Percentiles rank a stretch among this genome's conserved stretches.
These are phyloP conservation scores for Syzygium aqueum DNA, from an alignment of 345 rosid genomes.

Conservation along the genomic window DNA sequence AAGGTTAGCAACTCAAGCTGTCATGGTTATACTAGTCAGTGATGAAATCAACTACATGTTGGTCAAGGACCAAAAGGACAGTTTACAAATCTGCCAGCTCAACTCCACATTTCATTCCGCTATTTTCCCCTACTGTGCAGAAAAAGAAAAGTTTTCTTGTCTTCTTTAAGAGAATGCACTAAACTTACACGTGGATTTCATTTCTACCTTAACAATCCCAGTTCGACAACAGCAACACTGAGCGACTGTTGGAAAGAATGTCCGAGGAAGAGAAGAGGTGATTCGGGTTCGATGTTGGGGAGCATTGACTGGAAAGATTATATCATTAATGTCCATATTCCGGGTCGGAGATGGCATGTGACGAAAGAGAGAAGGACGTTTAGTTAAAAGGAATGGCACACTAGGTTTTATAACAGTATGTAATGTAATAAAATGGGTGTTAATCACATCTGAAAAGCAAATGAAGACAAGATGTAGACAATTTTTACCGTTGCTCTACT, in stretches of 20 bases:
- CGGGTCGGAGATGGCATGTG: slow-evolving; percentile 66
- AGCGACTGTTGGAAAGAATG: slow-evolving; percentile 64
- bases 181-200: background rate
- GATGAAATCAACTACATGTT: background rate
- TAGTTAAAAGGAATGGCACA: background rate
- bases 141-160: background rate
- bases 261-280: slow-evolving; percentile 60
- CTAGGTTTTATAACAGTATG: background rate
- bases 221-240: slow-evolving; percentile 79
- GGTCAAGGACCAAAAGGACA: background rate
- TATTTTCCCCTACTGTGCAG: background rate
- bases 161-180: background rate
- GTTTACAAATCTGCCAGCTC: background rate
- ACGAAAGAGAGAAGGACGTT: slow-evolving; percentile 27
- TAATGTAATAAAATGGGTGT: background rate
- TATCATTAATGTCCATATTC: slow-evolving; percentile 52
- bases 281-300: slow-evolving; percentile 62
- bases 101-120: background rate
- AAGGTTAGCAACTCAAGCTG: slow-evolving; percentile 28
- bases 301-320: slow-evolving; percentile 72
- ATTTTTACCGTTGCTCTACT: background rate
- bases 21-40: background rate
- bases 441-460: background rate
- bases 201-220: slow-evolving; percentile 6
- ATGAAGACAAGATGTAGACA: background rate